These are phyloP conservation scores for Aspergillus puulaauensis DNA, from an alignment of 2,329 filamentous ascomycete genomes.

Conservation along the genomic window DNA sequence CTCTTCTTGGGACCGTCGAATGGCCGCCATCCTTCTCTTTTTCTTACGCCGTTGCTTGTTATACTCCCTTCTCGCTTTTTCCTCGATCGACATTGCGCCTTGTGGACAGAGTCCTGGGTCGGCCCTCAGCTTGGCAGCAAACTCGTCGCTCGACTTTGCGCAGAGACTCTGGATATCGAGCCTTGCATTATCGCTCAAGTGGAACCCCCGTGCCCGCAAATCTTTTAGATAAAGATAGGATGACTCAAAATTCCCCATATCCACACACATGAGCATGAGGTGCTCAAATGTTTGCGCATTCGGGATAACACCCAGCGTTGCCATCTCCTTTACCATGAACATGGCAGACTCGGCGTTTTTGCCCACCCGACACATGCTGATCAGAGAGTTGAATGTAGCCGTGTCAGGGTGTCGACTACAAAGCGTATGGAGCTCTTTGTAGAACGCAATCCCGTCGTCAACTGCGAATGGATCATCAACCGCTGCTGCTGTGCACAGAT, in stretches of 20 bases:
- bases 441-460: conserved; percentile 56
- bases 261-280: conserved; percentile 58
- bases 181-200: conserved; percentile 24
- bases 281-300: conserved; percentile 62
- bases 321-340: conserved; percentile 64
- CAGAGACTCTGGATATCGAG: conserved; percentile 31
- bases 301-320: conserved; percentile 54
- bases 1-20: conserved; percentile 17
- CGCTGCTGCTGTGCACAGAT: conserved; percentile 47
- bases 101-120: conserved; percentile 27
- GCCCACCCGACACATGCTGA: conserved; percentile 49
- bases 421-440: conserved; percentile 60
- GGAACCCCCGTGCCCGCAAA: conserved; percentile 30
- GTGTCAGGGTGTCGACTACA: conserved; percentile 43
- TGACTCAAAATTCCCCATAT: conserved; percentile 34
- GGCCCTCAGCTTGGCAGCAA: conserved; percentile 30
- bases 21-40: conserved; percentile 20
- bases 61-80: conserved; percentile 13
- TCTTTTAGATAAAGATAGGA: conserved; percentile 41
- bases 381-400: conserved; percentile 60
- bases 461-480: conserved; percentile 36
- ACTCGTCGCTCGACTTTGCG: conserved; percentile 27
- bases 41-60: conserved; percentile 23
- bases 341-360: conserved; percentile 56
- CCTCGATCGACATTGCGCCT: not conserved